Conservation (phyloP, 306 rosid genomes). For the Spatholobus suberectus region DNA sequence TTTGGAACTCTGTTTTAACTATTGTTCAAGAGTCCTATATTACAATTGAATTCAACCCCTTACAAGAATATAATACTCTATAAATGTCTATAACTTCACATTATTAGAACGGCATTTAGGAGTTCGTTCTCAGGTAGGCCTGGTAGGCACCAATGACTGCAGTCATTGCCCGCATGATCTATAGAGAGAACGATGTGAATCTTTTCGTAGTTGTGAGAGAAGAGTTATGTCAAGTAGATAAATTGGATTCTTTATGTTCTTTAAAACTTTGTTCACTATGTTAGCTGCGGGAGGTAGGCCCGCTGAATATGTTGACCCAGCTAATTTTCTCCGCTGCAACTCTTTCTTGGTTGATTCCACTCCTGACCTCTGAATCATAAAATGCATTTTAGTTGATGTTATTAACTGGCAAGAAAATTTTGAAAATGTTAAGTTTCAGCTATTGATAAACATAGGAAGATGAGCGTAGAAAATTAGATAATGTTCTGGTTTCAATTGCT, state of each 20-base stretch:
- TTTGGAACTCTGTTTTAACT: no score
- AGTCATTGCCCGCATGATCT: constrained; percentile 69
- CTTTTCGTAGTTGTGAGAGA: constrained; percentile 85
- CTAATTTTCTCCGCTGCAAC: constrained; percentile 72
- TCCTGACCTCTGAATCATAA: constrained; percentile 70
- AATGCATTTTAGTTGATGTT: neutral
- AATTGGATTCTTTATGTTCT: constrained; percentile 63
- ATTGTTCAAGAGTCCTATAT: constrained; percentile 31
- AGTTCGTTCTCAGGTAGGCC: constrained; percentile 97
- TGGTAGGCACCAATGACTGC: constrained; percentile 98
- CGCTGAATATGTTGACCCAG: constrained; percentile 74
- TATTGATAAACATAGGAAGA: no score
- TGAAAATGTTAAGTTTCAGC: no score
- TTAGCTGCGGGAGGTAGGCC: constrained; percentile 76
- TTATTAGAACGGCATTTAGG: constrained; percentile 69
- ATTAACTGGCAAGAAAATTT: neutral
- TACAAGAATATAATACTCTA: no score
- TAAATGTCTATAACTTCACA: no score
- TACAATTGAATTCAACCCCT: constrained; percentile 44
- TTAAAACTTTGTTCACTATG: constrained; percentile 66
- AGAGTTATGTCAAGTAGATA: constrained; percentile 86
- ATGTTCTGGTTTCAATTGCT: no score
- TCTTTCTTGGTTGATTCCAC: constrained; percentile 81
- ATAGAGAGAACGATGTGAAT: constrained; percentile 83
- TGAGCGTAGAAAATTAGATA: no score